phyloP scores from a whole-genome alignment of 306 rosid genomes.

The Gillenia trifoliata region DNA sequence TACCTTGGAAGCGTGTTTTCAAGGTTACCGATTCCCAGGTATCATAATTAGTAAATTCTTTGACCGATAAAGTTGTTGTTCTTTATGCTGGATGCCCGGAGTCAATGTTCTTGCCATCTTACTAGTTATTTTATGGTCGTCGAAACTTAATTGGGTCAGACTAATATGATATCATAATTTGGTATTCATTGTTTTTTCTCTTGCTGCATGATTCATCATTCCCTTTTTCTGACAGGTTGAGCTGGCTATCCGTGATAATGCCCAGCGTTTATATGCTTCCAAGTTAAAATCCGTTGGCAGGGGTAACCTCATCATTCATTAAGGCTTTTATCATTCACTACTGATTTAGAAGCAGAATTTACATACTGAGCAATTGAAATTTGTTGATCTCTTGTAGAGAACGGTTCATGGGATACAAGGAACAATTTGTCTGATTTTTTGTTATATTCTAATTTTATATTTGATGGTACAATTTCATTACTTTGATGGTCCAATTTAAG shows the following conservation, averaged over 20 bases:
- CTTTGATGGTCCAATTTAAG: background rate
- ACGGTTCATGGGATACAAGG: background rate
- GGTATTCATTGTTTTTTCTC: background rate
- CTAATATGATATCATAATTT: background rate
- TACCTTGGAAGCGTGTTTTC: slow-evolving; percentile 98
- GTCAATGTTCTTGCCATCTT: background rate
- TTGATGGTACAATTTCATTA: background rate
- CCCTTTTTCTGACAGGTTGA: slow-evolving; percentile 54
- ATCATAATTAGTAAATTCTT: background rate
- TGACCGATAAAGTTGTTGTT: background rate
- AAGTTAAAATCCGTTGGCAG: slow-evolving; percentile 71
- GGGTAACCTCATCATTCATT: slow-evolving; percentile 48
- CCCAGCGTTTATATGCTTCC: slow-evolving; percentile 76
- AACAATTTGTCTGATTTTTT: background rate
- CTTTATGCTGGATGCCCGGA: background rate
- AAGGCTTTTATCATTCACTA: background rate
- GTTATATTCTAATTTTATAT: background rate
- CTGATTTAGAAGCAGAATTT: background rate
- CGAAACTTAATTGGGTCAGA: background rate
- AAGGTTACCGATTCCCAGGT: slow-evolving; percentile 94
- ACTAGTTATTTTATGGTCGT: background rate
- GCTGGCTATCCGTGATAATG: slow-evolving; percentile 93
- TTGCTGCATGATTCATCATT: slow-evolving; percentile 12
- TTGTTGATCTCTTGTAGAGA: background rate
- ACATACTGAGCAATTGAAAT: background rate